Percentiles rank a stretch among this genome's conserved stretches.
These are phyloP conservation scores for Paraphoma chrysanthemicola DNA, from an alignment of 2,329 filamentous ascomycete genomes.

Conservation along the genomic window DNA sequence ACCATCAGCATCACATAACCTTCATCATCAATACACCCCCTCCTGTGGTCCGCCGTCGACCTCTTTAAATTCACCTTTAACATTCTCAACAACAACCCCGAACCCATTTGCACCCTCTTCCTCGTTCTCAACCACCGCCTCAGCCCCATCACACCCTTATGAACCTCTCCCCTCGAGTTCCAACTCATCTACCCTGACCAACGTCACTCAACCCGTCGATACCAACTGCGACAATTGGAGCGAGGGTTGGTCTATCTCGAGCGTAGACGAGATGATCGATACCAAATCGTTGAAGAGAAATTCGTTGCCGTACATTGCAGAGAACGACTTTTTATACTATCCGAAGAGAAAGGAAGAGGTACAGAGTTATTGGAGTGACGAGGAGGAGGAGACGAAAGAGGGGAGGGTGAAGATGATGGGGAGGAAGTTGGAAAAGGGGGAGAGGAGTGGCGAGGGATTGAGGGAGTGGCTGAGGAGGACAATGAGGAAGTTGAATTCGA, in stretches of 20 bases:
- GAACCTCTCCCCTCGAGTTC: too few species aligned
- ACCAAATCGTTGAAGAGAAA: neutral
- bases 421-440: neutral
- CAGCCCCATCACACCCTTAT: too few species aligned
- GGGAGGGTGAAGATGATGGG: neutral
- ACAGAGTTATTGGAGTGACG: neutral
- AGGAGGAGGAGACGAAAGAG: neutral
- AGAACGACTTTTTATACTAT: constrained; percentile 7
- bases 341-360: neutral
- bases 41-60: too few species aligned
- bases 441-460: neutral
- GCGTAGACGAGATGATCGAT: neutral
- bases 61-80: too few species aligned
- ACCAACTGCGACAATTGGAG: neutral
- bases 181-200: neutral
- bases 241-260: neutral
- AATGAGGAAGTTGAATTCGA: neutral
- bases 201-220: neutral
- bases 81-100: too few species aligned
- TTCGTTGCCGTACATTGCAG: neutral
- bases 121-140: too few species aligned
- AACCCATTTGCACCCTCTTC: too few species aligned
- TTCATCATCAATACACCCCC: too few species aligned
- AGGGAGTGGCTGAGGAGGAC: neutral
- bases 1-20: too few species aligned